A percentile compares a stretch with the other conserved stretches of the same genome.
These are phyloP conservation scores for Chrysochromulina parva DNA, from an alignment of 78 protist species.

Conservation along the genomic window DNA sequence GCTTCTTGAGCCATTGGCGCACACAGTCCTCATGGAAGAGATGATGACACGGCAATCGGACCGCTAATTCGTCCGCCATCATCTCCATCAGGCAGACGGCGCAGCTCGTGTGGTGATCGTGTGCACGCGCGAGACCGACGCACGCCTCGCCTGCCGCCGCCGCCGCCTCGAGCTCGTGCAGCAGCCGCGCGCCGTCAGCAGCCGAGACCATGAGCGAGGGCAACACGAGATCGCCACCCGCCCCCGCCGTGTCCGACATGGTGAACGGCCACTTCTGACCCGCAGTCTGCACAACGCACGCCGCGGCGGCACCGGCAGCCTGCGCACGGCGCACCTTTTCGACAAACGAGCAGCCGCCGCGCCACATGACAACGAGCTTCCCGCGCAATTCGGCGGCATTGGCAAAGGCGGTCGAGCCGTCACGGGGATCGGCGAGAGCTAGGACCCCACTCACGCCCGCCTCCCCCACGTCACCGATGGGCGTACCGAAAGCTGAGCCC, in stretches of 20 bases:
- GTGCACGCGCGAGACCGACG: neutral
- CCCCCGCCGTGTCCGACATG: neutral
- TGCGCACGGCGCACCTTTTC: neutral
- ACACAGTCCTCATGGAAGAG: slow-evolving; percentile 46
- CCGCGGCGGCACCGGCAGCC: neutral
- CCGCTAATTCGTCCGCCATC: neutral
- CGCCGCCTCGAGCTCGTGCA: too few relatives aligned
- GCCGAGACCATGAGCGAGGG: neutral
- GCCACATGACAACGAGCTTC: neutral
- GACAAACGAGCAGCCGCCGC: slow-evolving; percentile 26
- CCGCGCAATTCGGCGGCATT: neutral
- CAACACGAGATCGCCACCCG: neutral
- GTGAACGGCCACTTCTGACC: slow-evolving; percentile 6
- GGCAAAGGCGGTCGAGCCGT: neutral
- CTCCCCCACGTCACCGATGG: neutral
- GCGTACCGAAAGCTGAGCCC: neutral
- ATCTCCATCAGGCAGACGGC: neutral
- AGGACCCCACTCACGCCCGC: neutral
- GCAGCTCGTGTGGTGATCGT: neutral
- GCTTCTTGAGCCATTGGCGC: slow-evolving; percentile 23
- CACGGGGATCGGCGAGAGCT: neutral
- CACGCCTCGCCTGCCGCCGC: neutral
- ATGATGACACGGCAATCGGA: slow-evolving; percentile 42
- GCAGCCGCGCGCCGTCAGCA: neutral
- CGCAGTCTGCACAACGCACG: neutral